These are phyloP conservation scores for Erythrophleum ivorense DNA, from an alignment of 331 rosid genomes.

Conservation along the genomic window DNA sequence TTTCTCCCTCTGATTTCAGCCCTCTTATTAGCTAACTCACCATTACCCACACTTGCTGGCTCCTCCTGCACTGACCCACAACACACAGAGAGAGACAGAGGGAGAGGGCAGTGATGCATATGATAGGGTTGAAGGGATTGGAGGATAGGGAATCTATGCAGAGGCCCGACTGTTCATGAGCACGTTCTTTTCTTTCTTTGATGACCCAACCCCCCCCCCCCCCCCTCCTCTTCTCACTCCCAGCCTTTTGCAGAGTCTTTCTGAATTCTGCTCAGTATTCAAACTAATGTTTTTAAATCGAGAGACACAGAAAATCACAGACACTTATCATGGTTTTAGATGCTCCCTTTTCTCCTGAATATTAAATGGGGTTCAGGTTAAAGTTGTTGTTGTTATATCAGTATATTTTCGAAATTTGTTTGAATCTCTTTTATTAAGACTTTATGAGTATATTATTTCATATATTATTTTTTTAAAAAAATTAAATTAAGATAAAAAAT, in stretches of 20 bases:
- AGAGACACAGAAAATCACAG: constrained; percentile 41
- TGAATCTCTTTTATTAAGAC: no score
- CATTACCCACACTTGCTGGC: no score
- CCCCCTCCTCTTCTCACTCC: background rate
- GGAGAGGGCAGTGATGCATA: constrained; percentile 38
- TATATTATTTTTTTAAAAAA: no score
- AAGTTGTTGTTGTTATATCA: no score
- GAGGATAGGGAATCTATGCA: constrained; percentile 67
- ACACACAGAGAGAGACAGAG: background rate
- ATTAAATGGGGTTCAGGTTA: background rate
- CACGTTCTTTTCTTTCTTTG: constrained; percentile 59
- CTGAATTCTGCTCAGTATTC: constrained; percentile 28
- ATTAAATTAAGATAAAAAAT: no score
- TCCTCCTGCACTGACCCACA: constrained; percentile 43
- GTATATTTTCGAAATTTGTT: no score
- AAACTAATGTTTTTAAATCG: constrained; percentile 29
- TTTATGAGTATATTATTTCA: no score
- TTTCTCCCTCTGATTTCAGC: no score
- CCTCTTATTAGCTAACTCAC: background rate
- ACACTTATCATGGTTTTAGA: constrained; percentile 36
- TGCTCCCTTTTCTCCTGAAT: constrained; percentile 21
- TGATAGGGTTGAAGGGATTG: constrained; percentile 51
- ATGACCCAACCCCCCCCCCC: constrained; percentile 39
- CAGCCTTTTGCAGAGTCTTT: constrained; percentile 48
- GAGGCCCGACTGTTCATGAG: constrained; percentile 50